Evolutionary conservation across 169 alveolate genomes (phyloP), one percentile per base, ranked within the genome.

Genomic region (Eimeria praecox): DNA sequence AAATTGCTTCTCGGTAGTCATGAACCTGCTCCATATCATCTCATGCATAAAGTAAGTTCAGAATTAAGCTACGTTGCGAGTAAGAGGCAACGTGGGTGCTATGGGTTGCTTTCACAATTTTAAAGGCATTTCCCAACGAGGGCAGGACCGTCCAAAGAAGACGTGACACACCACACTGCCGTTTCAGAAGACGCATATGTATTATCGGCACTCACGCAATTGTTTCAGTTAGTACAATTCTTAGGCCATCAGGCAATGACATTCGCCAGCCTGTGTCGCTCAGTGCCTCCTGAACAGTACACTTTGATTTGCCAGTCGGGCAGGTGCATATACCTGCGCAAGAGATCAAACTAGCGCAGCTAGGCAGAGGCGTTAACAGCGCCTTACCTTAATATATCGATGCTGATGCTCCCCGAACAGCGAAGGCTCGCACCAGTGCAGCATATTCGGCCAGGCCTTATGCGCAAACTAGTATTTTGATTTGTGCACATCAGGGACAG

Each of bases 301-400:
- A 83, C 9, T 33, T 49, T 38, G 71, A 3, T 33, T 49, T 40
- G 35, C 91, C 91, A 83, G 33, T 83, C 0, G 91, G 91, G 66
- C 91, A 83, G 91, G 12, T 83, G 91, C 91, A 83, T 49, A 38
- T 20, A 14, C 91, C 91, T 83, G 75, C 77, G 12, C 54, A 83
- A 52, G 49, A 69, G 33, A 69, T 3, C 83, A 16, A 16, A 38
- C 44, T 73, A 20, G 83, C n/a, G 83, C 54, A 73, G 83, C 52
- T 33, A 35, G 49, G 80, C 12, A 35, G 49, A 33, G 80, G 80
- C 9, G 49, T 33, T 33, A 10, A 69, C 30, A 73, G 83, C 52
- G 27, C 3, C 49, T 46, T 30, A 27, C 12, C n/a, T 18, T 38
- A 73, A 16, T 38, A 5, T 1, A n/a, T 73, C 30, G 54, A 73